These are phyloP conservation scores for Blastobotrys muscicola DNA, from an alignment of 805 yeast species.

Conservation along the genomic window DNA sequence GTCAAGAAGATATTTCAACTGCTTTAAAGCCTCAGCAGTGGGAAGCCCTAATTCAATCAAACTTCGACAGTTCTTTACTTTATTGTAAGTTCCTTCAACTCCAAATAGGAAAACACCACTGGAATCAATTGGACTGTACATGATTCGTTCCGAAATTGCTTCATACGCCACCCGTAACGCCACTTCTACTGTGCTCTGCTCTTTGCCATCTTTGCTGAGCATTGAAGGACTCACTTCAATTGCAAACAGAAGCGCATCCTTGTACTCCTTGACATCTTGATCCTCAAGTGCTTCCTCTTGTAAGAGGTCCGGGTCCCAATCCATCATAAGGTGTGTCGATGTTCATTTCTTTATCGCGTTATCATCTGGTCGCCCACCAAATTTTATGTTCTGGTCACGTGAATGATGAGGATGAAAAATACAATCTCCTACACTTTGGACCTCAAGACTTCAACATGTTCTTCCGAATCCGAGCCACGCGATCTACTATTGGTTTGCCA, in stretches of 20 bases:
- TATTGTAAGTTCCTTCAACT: conserved; percentile 24
- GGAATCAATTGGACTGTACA: conserved; percentile 58
- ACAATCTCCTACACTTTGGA: too few species aligned
- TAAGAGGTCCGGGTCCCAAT: too few species aligned
- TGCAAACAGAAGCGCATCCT: conserved; percentile 29
- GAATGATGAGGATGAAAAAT: too few species aligned
- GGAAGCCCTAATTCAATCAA: conserved; percentile 17
- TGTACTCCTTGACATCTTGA: conserved; percentile 16
- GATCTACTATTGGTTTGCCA: conserved; percentile 85
- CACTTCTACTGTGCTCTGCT: conserved; percentile 11
- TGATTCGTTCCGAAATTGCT: conserved; percentile 56
- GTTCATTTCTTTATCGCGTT: too few species aligned
- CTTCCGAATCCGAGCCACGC: conserved; percentile 62
- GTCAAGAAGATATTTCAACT: conserved; percentile 12
- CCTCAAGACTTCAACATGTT: too few species aligned
- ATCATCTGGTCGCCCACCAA: too few species aligned
- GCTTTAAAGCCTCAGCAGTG: conserved; percentile 12
- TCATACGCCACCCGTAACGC: conserved; percentile 45
- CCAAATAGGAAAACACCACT: conserved; percentile 57
- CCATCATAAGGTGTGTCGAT: too few species aligned
- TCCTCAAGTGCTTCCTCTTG: conserved; percentile 1
- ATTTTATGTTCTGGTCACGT: too few species aligned
- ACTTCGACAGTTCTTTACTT: conserved; percentile 23
- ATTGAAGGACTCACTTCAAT: conserved; percentile 28
- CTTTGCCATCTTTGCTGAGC: conserved; percentile 16